Percentiles rank a stretch among this genome's conserved stretches.
Evolutionary conservation across 176 grass and related monocot genomes (phyloP).

Genomic region (Olyra latifolia): DNA sequence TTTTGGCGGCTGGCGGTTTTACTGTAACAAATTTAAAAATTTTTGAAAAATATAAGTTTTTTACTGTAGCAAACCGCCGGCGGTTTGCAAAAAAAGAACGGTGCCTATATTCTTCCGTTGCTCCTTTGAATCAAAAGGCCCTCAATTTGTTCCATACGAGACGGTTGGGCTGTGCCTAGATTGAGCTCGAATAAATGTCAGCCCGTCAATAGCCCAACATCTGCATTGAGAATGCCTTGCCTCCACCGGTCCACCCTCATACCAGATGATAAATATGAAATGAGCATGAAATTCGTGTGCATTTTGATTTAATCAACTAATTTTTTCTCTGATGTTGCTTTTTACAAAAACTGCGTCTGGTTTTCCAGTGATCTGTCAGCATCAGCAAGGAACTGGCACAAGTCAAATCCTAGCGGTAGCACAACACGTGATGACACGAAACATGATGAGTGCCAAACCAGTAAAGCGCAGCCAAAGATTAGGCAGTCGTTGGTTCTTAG

Average conservation of each 20-base stretch:
- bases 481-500: background rate
- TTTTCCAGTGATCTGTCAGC: background rate
- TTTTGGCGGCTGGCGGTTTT: no score
- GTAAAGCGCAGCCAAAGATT: constrained; percentile 20
- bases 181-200: no score
- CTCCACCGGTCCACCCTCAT: background rate
- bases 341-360: background rate
- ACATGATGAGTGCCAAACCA: background rate
- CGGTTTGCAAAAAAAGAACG: no score
- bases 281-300: background rate
- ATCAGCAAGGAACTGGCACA: constrained; percentile 13
- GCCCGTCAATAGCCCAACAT: background rate
- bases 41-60: no score
- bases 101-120: no score
- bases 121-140: no score
- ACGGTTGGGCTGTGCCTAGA: background rate
- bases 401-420: background rate
- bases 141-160: background rate
- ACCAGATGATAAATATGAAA: background rate
- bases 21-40: no score
- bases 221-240: no score
- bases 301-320: background rate
- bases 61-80: no score
- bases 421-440: background rate
- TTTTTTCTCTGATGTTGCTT: background rate